These are phyloP conservation scores for Chlorella sp. DNA, from an alignment of 139 green algal genomes.

Conservation along the genomic window DNA sequence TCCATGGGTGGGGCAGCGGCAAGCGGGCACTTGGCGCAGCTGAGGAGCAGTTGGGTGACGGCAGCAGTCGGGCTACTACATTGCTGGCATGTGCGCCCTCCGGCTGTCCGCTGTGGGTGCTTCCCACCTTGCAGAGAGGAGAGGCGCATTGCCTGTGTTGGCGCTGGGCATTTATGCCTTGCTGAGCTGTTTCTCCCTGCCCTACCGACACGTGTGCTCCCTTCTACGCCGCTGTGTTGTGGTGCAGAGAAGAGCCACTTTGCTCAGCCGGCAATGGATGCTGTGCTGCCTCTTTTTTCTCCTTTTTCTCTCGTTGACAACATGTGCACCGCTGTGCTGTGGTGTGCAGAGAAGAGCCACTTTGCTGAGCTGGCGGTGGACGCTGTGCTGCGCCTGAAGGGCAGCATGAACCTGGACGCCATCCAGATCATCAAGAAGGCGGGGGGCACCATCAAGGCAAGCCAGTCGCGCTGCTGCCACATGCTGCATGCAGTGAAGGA, in stretches of 20 bases:
- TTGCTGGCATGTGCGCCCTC: neutral
- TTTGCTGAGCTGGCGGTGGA: conserved; percentile 98
- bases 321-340: neutral
- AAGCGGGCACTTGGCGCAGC: too few species aligned
- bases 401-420: conserved; percentile 91
- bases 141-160: too few species aligned
- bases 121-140: neutral
- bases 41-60: too few species aligned
- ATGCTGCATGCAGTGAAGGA: too few species aligned
- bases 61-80: too few species aligned
- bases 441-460: conserved; percentile 84
- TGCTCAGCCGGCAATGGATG: neutral
- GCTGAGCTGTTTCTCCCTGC: too few species aligned
- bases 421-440: conserved; percentile 99
- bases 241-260: neutral
- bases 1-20: too few species aligned
- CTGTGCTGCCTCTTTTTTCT: neutral
- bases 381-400: conserved; percentile 92
- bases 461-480: neutral
- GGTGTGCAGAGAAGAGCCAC: conserved; percentile 80
- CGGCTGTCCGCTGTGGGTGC: neutral
- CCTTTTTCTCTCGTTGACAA: neutral
- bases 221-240: too few species aligned
- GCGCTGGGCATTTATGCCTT: too few species aligned
- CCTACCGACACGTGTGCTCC: too few species aligned